These are phyloP conservation scores for Nicotiana otophora DNA, from an alignment of 257 asterid genomes.

Conservation along the genomic window DNA sequence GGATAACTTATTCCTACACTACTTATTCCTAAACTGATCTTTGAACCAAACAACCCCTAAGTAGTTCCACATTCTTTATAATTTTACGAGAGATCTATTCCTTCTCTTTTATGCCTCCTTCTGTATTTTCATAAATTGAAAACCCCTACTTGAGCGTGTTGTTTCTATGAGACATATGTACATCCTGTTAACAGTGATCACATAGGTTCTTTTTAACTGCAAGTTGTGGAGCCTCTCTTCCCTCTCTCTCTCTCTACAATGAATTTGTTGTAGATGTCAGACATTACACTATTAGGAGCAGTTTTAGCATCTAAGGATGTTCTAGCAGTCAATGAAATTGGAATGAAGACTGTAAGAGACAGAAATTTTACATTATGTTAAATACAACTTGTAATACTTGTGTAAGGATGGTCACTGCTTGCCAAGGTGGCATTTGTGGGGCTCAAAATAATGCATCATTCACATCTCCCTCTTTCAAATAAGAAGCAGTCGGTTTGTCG, in stretches of 20 bases:
- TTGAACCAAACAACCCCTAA: too few relatives aligned
- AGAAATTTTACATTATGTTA: not conserved
- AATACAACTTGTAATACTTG: not conserved
- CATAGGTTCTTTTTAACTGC: not conserved
- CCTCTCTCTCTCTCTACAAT: not conserved
- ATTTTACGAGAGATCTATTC: not conserved
- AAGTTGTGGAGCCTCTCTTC: not conserved
- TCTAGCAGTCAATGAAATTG: not conserved
- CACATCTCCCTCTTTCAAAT: not conserved
- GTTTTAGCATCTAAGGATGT: not conserved
- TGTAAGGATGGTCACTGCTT: not conserved
- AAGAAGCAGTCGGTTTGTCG: not conserved
- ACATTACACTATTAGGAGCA: not conserved
- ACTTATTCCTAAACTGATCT: too few relatives aligned
- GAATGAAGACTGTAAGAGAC: not conserved
- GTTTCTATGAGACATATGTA: not conserved
- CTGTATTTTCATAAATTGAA: not conserved
- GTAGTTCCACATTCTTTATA: not conserved
- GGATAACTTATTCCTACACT: too few relatives aligned
- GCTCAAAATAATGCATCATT: not conserved
- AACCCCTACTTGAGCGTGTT: not conserved
- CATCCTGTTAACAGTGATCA: not conserved
- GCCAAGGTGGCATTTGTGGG: not conserved
- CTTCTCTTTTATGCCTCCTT: not conserved
- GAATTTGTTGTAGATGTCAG: not conserved